Evolutionary conservation across 1,284 basidiomycete species (phyloP).

Genomic region (Cutaneotrichosporon sp.): DNA sequence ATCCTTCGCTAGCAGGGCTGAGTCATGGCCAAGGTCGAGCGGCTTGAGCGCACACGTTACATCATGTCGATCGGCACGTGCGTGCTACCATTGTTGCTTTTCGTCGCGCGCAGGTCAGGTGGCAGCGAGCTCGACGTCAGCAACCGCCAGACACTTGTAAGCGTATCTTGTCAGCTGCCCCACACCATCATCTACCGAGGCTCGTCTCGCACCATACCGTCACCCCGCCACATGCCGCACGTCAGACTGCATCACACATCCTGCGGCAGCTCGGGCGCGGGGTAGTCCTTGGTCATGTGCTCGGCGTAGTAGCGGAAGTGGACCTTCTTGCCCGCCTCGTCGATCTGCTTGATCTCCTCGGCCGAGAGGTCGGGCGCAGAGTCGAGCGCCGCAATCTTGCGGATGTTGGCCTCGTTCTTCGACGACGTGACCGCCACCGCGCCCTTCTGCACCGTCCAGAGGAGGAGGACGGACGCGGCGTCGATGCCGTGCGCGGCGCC

Average conservation of each 20-base stretch:
- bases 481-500: slow-evolving; percentile 55
- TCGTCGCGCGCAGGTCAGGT: too few species aligned
- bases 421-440: slow-evolving; percentile 68
- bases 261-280: slow-evolving; percentile 44
- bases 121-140: too few species aligned
- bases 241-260: slow-evolving; percentile 14
- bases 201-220: too few species aligned
- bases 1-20: too few species aligned
- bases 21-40: too few species aligned
- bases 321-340: slow-evolving; percentile 62
- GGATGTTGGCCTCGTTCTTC: slow-evolving; percentile 64
- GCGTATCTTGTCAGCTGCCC: too few species aligned
- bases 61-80: too few species aligned
- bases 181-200: too few species aligned
- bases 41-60: too few species aligned
- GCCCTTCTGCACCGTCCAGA: slow-evolving; percentile 64
- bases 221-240: too few species aligned
- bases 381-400: slow-evolving; percentile 62
- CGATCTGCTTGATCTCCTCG: slow-evolving; percentile 67
- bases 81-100: too few species aligned
- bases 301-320: slow-evolving; percentile 58
- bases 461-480: slow-evolving; percentile 61
- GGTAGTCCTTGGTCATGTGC: slow-evolving; percentile 50
- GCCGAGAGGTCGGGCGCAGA: slow-evolving; percentile 63
- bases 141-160: too few species aligned